phyloP scores from a whole-genome alignment of 371 early-diverging fungal species.

The Saksenaea vasiformis region DNA sequence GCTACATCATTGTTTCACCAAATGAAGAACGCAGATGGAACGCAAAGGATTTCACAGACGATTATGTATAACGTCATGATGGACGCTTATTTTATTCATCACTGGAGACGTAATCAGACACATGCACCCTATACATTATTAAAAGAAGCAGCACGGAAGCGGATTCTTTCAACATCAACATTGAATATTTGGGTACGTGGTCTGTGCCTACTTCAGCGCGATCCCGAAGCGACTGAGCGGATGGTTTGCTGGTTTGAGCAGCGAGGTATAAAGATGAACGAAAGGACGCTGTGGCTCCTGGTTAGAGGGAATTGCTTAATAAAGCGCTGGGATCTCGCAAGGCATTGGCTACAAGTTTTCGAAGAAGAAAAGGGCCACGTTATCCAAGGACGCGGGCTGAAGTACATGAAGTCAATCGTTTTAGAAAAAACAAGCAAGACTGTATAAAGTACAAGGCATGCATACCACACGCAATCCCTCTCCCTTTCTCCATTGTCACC shows the following conservation, averaged over 20 bases:
- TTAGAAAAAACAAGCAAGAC: background rate
- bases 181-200: conserved; percentile 49
- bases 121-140: conserved; percentile 22
- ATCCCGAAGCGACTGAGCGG: conserved; percentile 31
- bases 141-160: conserved; percentile 22
- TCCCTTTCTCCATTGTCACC: background rate
- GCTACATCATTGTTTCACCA: background rate
- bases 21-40: background rate
- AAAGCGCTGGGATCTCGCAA: conserved; percentile 18
- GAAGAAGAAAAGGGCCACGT: conserved; percentile 14
- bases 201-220: conserved; percentile 30
- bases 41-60: conserved; percentile 8
- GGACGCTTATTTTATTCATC: conserved; percentile 40
- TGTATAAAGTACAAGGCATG: background rate
- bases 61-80: conserved; percentile 49
- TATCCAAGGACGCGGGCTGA: background rate
- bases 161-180: conserved; percentile 27
- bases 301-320: conserved; percentile 20
- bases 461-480: background rate
- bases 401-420: background rate
- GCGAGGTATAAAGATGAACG: conserved; percentile 26
- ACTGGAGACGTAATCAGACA: conserved; percentile 18
- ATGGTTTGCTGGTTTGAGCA: conserved; percentile 21
- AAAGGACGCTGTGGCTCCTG: conserved; percentile 42
- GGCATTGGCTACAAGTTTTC: conserved; percentile 27